Conservation (phyloP, 345 rosid species). For the Leavenworthia alabamica region DNA sequence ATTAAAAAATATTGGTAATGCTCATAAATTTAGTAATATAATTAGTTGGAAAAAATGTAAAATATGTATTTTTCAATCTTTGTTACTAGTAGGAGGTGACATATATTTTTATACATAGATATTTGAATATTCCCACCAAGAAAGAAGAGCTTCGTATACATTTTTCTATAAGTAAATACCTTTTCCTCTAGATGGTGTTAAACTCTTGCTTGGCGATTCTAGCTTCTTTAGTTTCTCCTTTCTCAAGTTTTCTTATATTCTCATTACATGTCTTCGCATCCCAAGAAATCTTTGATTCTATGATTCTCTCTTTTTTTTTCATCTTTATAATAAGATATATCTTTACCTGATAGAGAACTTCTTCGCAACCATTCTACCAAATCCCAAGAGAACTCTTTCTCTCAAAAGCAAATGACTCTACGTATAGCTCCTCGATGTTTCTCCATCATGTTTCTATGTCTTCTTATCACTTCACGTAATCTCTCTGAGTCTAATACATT, state of each 20-base stretch:
- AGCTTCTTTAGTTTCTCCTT: constrained; percentile 64
- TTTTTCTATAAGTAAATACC: constrained; percentile 8
- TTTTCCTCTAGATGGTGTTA: constrained; percentile 51
- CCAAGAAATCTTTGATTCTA: constrained; percentile 88
- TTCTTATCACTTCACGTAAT: constrained; percentile 68
- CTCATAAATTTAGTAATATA: background rate
- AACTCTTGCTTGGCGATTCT: constrained; percentile 77
- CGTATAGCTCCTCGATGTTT: constrained; percentile 31
- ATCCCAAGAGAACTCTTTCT: constrained; percentile 8
- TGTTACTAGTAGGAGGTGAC: background rate
- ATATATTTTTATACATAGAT: background rate
- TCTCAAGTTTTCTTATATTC: constrained; percentile 98
- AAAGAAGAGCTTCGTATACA: background rate
- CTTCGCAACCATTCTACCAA: constrained; percentile 40
- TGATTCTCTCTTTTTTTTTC: constrained; percentile 28
- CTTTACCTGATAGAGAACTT: constrained; percentile 42
- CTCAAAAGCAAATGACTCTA: constrained; percentile 41
- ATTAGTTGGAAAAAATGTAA: background rate
- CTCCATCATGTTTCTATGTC: constrained; percentile 41
- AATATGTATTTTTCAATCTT: background rate
- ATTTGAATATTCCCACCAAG: constrained; percentile 29
- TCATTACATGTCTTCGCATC: constrained; percentile 41
- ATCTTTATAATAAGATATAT: constrained; percentile 29
- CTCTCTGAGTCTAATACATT: constrained; percentile 8
- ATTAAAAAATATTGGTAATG: too few species aligned